Base-by-base conservation (phyloP, 352 stramenopile species). In the Phytophthora quininea region DNA sequence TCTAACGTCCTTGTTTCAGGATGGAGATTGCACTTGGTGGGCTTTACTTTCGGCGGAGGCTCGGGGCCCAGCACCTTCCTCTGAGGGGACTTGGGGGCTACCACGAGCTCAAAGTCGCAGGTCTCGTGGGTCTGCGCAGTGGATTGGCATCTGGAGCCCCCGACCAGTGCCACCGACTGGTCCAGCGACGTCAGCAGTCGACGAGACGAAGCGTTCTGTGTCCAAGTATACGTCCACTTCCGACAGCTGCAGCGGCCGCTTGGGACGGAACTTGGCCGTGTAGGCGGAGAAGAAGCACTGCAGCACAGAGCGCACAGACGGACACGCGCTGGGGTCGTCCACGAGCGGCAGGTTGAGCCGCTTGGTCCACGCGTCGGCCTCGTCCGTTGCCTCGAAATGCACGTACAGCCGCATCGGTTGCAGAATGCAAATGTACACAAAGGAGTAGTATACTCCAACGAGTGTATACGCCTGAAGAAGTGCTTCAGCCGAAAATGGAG, bases 361-460 rank as follows among this genome's bases (percentile, higher is more conserved):
- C 62, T 82, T 88, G 4, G 84, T 89, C 77, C 84, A 90, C 54
- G 70, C 59, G 30, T 73, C 27, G 35, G 33, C 40, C 33, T 68
- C 50, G 30, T 67, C 58, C 29, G 49, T 14, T 14, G 72, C 66
- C 71, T 90, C 83, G 30, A 79, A 86, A 73, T 94, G 86, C 53
- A 94, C 74, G 66, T 92, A 92, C 12, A 93, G 66, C 62, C 79
- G 82, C 73, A 77, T 81, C 12, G 5, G 35, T 40, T 14, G 7
- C 15, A 30, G 32, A 49, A 58, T 27, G 14, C 3, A 8, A 49
- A n/a, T 49, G 43, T 49, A 49, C 29, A 49, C 12, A 11, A 8
- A 2, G 19, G 19, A 24, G 19, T 24, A 24, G 43, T 49, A 49
- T 49, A 49, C 43, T 29, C 3, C 43, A 8, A 49, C 15, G 6